Conservation (phyloP, 768 basidiomycete species). For the Russula olivacea region DNA sequence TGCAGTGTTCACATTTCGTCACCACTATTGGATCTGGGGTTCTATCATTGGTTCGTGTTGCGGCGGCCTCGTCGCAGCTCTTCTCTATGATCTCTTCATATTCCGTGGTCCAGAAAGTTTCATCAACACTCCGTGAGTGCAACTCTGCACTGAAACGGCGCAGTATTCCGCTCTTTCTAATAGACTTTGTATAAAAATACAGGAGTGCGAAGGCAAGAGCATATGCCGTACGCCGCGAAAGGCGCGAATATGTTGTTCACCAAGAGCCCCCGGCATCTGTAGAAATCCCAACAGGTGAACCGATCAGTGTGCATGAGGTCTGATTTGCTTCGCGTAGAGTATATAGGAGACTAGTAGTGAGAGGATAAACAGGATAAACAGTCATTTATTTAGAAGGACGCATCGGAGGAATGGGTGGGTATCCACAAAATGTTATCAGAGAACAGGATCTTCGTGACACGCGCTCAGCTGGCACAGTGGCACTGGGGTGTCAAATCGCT, state of each 20-base stretch:
- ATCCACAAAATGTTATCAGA: no score
- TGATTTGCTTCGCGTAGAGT: not conserved
- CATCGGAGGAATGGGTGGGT: not conserved
- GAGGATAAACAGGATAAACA: not conserved
- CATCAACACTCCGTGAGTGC: conserved; percentile 48
- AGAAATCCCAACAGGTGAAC: not conserved
- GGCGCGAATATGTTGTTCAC: not conserved
- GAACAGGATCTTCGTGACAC: no score
- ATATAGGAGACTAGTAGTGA: not conserved
- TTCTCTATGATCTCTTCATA: conserved; percentile 54
- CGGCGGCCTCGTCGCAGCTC: conserved; percentile 49
- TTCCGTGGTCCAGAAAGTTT: conserved; percentile 51
- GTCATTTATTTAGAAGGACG: not conserved
- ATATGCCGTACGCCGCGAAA: not conserved
- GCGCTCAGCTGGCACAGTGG: no score
- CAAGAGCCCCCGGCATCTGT: not conserved
- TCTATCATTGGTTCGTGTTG: conserved; percentile 54
- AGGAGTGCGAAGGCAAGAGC: not conserved
- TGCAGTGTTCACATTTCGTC: conserved; percentile 39
- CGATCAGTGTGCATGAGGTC: not conserved
- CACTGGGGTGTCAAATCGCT: not conserved
- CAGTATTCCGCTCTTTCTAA: not conserved
- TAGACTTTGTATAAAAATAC: not conserved
- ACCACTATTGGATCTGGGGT: conserved; percentile 74
- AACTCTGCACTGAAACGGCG: not conserved